Evolutionary conservation across 352 stramenopile genomes (phyloP), one percentile per base, ranked within the genome.

Genomic region (Elongisporangium anandrum): DNA sequence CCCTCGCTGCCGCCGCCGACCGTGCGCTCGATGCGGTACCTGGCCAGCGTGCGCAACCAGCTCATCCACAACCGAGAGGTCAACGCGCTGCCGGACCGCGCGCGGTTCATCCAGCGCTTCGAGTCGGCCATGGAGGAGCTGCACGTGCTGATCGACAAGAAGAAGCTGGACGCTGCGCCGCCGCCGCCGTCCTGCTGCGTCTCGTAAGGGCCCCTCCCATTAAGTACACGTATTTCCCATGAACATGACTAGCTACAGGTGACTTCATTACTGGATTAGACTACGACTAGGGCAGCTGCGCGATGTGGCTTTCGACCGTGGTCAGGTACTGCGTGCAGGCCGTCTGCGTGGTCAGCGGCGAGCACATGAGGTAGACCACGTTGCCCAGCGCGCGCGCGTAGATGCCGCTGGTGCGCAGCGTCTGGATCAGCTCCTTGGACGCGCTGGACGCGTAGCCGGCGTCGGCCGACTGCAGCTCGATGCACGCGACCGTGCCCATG

Each of bases 291-390:
- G 80, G 70, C n/a, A 84, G 52, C 34, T 75, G 59, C 24, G 71
- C 61, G n/a, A 90, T 65, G 59, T 88, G 63, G 17, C 61, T 50
- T 22, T 65, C 81, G 41, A 92, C 60, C 9, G 61, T 77, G 5
- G 59, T 48, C 19, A 93, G 73, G 54, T 89, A 87, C 50, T 75
- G 75, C 57, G 66, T 68, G 59, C 83, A 93, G 50, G 90, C 79
- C 45, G 69, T 65, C 45, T 73, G 68, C 4, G 81, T 84, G 22
- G 81, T 93, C 0, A 95, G 65, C 0, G 85, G 85, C 8, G 85
- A 93, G 64, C 81, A 91, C 83, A 95, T 95, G 59, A 95, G 68
- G 66, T 95, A 95, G 41, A 95, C 55, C 55, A 93, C 83, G 58
- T 93, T 95, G 24, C 85, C 85, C 0, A 95, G 70, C 13, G 85